Percentiles rank a stretch among this genome's conserved stretches.
Conservation (phyloP, 257 asterid genomes). For the Euphrasia confusa region DNA sequence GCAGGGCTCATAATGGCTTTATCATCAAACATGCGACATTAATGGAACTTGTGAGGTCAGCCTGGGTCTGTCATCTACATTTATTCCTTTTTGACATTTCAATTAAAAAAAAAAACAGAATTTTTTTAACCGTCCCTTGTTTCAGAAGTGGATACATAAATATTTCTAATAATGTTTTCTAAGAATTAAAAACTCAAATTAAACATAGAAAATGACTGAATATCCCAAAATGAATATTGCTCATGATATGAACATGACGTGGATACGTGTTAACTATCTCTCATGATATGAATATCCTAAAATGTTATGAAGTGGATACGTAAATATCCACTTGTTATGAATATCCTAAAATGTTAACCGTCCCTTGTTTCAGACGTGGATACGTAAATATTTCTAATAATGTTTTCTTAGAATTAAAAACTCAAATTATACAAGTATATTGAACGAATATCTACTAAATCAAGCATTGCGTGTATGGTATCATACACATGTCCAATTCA, state of each 20-base stretch:
- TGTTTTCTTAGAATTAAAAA: no score
- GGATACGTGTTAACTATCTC: no score
- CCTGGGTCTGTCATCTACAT: no score
- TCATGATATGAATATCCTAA: no score
- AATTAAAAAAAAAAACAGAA: background rate
- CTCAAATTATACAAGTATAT: background rate
- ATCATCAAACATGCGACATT: background rate
- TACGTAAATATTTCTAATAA: background rate
- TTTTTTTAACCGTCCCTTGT: background rate
- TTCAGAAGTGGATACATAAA: background rate
- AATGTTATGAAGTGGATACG: no score
- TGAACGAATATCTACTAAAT: background rate
- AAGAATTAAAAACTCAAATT: no score
- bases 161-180: no score
- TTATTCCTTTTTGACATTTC: background rate
- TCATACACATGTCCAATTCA: background rate
- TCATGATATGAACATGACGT: no score
- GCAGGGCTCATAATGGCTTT: background rate
- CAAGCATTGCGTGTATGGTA: background rate
- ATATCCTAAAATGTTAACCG: no score
- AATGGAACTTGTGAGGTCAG: background rate
- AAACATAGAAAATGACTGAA: no score
- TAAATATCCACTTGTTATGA: no score
- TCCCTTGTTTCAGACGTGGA: background rate
- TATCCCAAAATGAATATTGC: no score